Evolutionary conservation across 805 yeast genomes (phyloP), one percentile per base, ranked within the genome.

Genomic region (Candida yuanshanica): DNA sequence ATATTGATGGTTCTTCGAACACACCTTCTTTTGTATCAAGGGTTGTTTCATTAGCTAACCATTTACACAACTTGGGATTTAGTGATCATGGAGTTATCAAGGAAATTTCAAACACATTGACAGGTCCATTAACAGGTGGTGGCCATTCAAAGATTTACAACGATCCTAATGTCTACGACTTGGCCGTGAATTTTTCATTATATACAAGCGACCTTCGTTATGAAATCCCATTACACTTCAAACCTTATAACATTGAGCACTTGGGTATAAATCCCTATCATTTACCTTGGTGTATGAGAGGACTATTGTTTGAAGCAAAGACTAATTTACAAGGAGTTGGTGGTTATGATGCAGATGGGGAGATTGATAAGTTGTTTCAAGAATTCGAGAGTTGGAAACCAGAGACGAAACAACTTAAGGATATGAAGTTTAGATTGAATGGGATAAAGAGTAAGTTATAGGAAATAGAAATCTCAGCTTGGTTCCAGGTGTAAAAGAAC

Each of bases 121-220:
- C 95, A 0, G 99, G 99, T 0, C 84, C 96, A 1, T 66, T 93
- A 39, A 91, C 96, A 0, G 96, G 97, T 3, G 90, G 93, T 7
- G 99, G 99, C 0, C 99, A 91, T 59, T 89, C 97, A 0, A 82
- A 75, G 47, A 79, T 93, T 21, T 91, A 91, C 61, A 83, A 85
- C 52, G 95, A 87, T 49, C 77, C 81, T 4, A 75, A 80, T 42
- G 98, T 93, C 1, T 91, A 91, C 58, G 86, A 81, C 49, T 58
- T 86, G 46, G 96, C 93, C 0, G 54, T 90, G 33, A 73, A 79
- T 44, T 82, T 84, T 56, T 75, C 86, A 2, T 62, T 90, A 18
- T 89, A 84, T 51, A 87, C 97, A 0, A 75, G 81, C 16, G 81
- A 79, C 49, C 58, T 80, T 16, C 63, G 70, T 11, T 60, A 65